These are phyloP conservation scores for Letharia lupina DNA, from an alignment of 495 filamentous ascomycete species.

Conservation along the genomic window DNA sequence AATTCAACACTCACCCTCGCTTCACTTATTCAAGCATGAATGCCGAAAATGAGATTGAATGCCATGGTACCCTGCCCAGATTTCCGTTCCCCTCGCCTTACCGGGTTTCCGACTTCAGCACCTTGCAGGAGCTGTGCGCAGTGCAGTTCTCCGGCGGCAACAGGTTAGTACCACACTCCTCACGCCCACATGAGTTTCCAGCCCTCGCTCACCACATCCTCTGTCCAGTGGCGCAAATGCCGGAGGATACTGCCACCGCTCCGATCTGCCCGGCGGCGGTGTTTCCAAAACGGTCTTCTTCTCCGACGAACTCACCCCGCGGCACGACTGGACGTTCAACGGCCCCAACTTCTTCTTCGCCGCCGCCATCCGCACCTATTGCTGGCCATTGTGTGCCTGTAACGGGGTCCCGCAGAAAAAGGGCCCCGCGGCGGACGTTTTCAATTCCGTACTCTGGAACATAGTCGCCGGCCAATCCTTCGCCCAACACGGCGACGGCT, in stretches of 20 bases:
- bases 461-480: background rate
- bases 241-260: conserved; percentile 15
- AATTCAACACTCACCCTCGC: too few species aligned
- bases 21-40: too few species aligned
- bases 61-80: too few species aligned
- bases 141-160: conserved; percentile 9
- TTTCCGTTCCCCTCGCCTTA: conserved; percentile 9
- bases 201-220: background rate
- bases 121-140: conserved; percentile 15
- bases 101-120: background rate
- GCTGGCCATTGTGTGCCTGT: conserved; percentile 16
- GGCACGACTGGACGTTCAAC: conserved; percentile 17
- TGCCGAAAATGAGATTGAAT: too few species aligned
- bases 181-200: background rate
- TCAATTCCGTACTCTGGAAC: conserved; percentile 7
- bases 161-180: background rate
- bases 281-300: conserved; percentile 11
- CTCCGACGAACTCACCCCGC: conserved; percentile 18
- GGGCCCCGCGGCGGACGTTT: background rate
- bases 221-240: conserved; percentile 15
- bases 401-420: too few species aligned
- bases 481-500: background rate
- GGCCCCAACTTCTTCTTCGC: conserved; percentile 14
- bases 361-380: conserved; percentile 13
- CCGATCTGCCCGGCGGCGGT: background rate